phyloP scores from a whole-genome alignment of 2,329 filamentous ascomycete genomes.

The Aspergillus thermomutatus region DNA sequence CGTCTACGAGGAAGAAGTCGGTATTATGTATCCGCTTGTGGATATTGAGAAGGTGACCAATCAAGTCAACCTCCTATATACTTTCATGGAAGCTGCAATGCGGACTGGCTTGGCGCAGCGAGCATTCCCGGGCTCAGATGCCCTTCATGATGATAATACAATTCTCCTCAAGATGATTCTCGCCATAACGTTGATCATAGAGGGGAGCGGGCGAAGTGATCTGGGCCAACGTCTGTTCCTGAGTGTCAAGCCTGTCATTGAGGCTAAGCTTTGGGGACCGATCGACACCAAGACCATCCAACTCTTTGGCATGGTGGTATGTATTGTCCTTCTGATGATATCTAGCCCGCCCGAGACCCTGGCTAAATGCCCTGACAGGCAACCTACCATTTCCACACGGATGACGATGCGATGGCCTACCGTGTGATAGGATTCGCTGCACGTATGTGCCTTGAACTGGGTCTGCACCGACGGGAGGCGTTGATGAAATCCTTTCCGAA shows the following conservation, averaged over 20 bases:
- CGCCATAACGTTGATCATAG: constrained; percentile 72
- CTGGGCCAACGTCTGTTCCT: constrained; percentile 71
- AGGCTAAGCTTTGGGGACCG: constrained; percentile 59
- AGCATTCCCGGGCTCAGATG: constrained; percentile 53
- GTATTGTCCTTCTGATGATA: constrained; percentile 6
- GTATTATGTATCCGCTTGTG: constrained; percentile 86
- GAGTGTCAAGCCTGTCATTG: constrained; percentile 68
- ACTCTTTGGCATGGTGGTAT: constrained; percentile 51
- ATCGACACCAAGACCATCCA: constrained; percentile 58
- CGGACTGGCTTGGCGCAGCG: constrained; percentile 57
- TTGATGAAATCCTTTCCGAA: constrained; percentile 65
- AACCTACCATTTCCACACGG: constrained; percentile 78
- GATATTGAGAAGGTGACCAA: constrained; percentile 68
- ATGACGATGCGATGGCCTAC: constrained; percentile 84
- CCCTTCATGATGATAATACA: constrained; percentile 61
- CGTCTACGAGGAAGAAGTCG: constrained; percentile 85
- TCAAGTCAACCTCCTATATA: constrained; percentile 67
- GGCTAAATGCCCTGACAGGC: constrained; percentile 43
- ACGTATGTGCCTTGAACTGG: constrained; percentile 74
- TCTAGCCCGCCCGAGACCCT: background rate
- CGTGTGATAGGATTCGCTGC: constrained; percentile 79
- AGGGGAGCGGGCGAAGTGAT: constrained; percentile 74
- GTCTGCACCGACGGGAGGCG: constrained; percentile 75
- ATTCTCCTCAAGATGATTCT: constrained; percentile 79
- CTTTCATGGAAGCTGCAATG: constrained; percentile 67